Conservation (phyloP, 208 protist genomes). For the Angomonas deanei region DNA sequence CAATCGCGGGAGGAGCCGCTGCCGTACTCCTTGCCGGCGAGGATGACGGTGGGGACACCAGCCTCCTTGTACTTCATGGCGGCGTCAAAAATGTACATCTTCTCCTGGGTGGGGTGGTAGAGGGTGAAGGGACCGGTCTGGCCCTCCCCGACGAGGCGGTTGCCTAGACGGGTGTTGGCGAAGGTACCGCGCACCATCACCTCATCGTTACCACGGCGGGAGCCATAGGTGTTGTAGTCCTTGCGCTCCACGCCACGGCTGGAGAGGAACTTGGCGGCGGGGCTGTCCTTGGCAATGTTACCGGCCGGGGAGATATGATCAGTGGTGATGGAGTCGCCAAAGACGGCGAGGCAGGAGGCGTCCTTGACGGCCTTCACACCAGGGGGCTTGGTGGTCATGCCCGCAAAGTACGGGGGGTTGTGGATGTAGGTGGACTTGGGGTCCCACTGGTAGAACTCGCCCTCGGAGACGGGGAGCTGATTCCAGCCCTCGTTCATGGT, state of each 20-base stretch:
- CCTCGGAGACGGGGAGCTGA: conserved; percentile 74
- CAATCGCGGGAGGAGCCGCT: conserved; percentile 94
- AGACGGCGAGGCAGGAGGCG: conserved; percentile 86
- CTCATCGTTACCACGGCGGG: conserved; percentile 94
- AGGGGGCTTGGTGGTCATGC: conserved; percentile 55
- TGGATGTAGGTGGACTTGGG: conserved; percentile 94
- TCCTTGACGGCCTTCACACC: conserved; percentile 58
- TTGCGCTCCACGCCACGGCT: conserved; percentile 76
- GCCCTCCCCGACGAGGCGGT: conserved; percentile 85
- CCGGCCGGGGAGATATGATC: conserved; percentile 96
- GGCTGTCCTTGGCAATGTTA: conserved; percentile 93
- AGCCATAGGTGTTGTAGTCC: conserved; percentile 96
- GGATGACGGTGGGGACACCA: conserved; percentile 76
- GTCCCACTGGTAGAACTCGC: conserved; percentile 93
- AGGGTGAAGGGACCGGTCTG: conserved; percentile 91
- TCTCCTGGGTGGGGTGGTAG: conserved; percentile 89
- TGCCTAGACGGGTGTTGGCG: conserved; percentile 93
- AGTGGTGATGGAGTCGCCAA: conserved; percentile 96
- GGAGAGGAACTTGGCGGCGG: conserved; percentile 87
- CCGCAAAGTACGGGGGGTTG: conserved; percentile 93
- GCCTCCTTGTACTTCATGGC: conserved; percentile 85
- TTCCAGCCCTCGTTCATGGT: conserved; percentile 93
- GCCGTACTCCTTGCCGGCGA: conserved; percentile 95
- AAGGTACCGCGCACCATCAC: conserved; percentile 96
- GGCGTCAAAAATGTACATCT: conserved; percentile 93